phyloP scores from a whole-genome alignment of 2,329 filamentous ascomycete species.

The Xylariaceae sp. region DNA sequence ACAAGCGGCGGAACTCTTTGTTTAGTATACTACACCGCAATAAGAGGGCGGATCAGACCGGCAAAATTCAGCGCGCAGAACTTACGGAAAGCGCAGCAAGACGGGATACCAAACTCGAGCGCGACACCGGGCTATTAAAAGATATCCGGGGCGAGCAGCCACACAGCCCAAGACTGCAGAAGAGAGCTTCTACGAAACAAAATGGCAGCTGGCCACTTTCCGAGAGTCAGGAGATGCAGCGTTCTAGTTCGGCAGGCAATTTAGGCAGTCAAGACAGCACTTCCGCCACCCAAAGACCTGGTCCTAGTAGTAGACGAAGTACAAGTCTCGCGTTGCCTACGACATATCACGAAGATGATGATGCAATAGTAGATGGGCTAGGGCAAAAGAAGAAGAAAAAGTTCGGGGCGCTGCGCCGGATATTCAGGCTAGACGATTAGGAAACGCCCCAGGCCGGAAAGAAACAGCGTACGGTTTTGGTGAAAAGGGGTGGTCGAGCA shows the following conservation, averaged over 20 bases:
- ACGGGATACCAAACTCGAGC: constrained; percentile 64
- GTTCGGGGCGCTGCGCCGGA: constrained; percentile 57
- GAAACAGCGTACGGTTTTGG: constrained; percentile 24
- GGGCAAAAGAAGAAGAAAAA: constrained; percentile 50
- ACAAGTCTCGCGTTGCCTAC: constrained; percentile 35
- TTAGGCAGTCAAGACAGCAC: constrained; percentile 19
- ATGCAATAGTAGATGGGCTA: constrained; percentile 12
- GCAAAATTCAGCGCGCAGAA: constrained; percentile 58
- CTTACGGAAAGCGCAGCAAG: constrained; percentile 60
- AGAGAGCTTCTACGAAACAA: constrained; percentile 43
- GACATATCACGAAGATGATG: constrained; percentile 32
- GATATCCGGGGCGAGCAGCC: constrained; percentile 44
- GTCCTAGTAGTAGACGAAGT: constrained; percentile 28
- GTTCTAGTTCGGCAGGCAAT: constrained; percentile 37
- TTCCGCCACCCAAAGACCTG: constrained; percentile 11
- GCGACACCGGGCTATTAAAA: constrained; percentile 56
- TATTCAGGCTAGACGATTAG: constrained; percentile 60
- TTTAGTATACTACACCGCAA: constrained; percentile 66
- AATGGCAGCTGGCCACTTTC: constrained; percentile 52
- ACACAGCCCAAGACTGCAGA: constrained; percentile 49
- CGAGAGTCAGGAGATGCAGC: constrained; percentile 24
- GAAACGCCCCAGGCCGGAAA: constrained; percentile 14
- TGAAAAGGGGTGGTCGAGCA: constrained; percentile 19
- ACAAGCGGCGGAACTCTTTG: constrained; percentile 52
- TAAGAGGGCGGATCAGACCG: constrained; percentile 53